A percentile compares a stretch with the other conserved stretches of the same genome.
Evolutionary conservation across 2,329 filamentous ascomycete genomes (phyloP).

Genomic region (Fusarium duplospermum): DNA sequence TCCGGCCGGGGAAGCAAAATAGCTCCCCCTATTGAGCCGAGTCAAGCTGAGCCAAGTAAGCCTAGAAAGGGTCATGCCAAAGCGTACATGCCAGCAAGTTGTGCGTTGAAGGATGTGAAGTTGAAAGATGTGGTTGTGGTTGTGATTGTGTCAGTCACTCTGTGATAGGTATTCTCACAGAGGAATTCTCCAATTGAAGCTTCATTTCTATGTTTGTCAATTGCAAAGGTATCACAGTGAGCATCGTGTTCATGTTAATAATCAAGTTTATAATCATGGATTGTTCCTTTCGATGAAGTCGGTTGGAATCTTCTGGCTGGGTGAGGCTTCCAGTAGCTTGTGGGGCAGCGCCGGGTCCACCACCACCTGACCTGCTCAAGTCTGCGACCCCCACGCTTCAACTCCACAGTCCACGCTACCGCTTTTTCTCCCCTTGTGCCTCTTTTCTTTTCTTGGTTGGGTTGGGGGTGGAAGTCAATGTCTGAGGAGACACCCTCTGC

Average conservation of each 20-base stretch:
- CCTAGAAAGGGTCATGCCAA: background rate
- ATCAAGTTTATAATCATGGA: background rate
- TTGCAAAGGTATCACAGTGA: background rate
- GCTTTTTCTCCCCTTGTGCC: constrained; percentile 20
- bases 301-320: constrained; percentile 23
- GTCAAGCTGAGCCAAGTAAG: constrained; percentile 1
- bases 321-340: constrained; percentile 14
- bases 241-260: background rate
- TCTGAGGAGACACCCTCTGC: background rate
- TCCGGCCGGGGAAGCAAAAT: constrained; percentile 38
- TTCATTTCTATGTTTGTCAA: background rate
- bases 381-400: constrained; percentile 27
- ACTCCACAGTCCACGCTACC: constrained; percentile 35
- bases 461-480: background rate
- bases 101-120: background rate
- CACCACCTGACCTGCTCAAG: constrained; percentile 31
- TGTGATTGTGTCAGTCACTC: background rate
- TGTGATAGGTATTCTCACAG: background rate
- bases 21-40: constrained; percentile 19
- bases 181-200: background rate
- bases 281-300: constrained; percentile 1
- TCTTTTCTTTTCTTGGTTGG: constrained; percentile 9
- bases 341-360: constrained; percentile 7
- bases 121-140: background rate
- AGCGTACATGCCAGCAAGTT: background rate